Conservation (phyloP, 345 rosid species). For the Toxicodendron radicans region DNA sequence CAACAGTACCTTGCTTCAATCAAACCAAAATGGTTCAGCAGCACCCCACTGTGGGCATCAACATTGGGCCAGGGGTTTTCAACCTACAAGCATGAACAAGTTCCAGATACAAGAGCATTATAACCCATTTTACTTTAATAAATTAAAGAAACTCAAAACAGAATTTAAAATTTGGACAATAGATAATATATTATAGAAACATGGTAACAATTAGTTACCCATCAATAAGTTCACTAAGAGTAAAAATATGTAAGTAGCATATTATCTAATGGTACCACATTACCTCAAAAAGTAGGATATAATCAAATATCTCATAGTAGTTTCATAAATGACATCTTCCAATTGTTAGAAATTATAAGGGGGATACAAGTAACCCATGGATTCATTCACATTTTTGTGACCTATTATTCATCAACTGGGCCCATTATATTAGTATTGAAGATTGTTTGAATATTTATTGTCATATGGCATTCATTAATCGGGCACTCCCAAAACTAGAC, state of each 20-base stretch:
- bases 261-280: no score
- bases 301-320: no score
- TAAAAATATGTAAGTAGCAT: neutral
- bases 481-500: neutral
- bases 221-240: neutral
- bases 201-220: neutral
- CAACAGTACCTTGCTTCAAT: conserved; percentile 84
- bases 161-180: neutral
- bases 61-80: no score
- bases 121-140: neutral
- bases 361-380: neutral
- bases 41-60: no score
- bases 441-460: neutral
- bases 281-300: neutral
- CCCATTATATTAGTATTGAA: neutral
- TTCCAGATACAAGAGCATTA: no score
- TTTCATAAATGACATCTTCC: no score
- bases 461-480: neutral
- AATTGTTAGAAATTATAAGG: no score
- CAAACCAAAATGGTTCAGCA: conserved; percentile 77
- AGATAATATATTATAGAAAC: neutral
- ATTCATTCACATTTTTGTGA: neutral
- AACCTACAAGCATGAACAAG: no score
- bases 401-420: neutral
- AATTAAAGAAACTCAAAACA: conserved; percentile 1